Conservation (phyloP, 352 stramenopile species). For the Phytophthora tentaculata region DNA sequence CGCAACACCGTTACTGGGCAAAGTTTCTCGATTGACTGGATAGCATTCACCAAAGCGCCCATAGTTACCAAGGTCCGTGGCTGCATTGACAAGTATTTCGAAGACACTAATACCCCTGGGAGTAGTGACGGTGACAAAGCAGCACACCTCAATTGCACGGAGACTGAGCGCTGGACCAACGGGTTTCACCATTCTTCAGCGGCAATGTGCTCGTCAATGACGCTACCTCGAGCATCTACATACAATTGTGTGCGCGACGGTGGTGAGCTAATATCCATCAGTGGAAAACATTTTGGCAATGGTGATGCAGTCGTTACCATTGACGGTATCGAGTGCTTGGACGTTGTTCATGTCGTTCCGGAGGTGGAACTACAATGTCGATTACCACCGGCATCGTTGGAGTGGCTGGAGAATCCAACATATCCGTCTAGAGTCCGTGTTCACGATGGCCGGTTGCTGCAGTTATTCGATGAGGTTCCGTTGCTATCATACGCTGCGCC, state of each 20-base stretch:
- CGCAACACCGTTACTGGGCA: constrained; percentile 45
- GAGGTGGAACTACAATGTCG: constrained; percentile 81
- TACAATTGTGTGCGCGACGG: constrained; percentile 76
- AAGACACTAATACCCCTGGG: background rate
- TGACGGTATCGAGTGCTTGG: constrained; percentile 67
- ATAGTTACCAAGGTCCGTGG: constrained; percentile 78
- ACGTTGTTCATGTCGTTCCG: constrained; percentile 59
- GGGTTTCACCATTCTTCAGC: constrained; percentile 46
- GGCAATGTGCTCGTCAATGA: constrained; percentile 54
- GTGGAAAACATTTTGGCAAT: constrained; percentile 77
- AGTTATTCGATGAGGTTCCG: constrained; percentile 59
- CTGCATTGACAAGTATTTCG: constrained; percentile 80
- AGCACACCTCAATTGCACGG: constrained; percentile 55
- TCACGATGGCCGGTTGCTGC: constrained; percentile 61
- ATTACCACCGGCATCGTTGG: constrained; percentile 51
- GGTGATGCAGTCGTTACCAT: constrained; percentile 76
- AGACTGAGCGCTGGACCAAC: constrained; percentile 51
- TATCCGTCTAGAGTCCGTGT: constrained; percentile 71
- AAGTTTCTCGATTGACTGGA: constrained; percentile 75
- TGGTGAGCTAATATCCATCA: constrained; percentile 63
- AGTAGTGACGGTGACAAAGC: constrained; percentile 14
- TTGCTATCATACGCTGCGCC: constrained; percentile 74
- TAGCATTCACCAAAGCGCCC: constrained; percentile 73
- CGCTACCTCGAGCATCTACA: constrained; percentile 59
- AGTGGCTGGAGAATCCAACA: constrained; percentile 38